Evolutionary conservation across 2,329 filamentous ascomycete genomes (phyloP).

Genomic region (Paraphaeosphaeria minitans): DNA sequence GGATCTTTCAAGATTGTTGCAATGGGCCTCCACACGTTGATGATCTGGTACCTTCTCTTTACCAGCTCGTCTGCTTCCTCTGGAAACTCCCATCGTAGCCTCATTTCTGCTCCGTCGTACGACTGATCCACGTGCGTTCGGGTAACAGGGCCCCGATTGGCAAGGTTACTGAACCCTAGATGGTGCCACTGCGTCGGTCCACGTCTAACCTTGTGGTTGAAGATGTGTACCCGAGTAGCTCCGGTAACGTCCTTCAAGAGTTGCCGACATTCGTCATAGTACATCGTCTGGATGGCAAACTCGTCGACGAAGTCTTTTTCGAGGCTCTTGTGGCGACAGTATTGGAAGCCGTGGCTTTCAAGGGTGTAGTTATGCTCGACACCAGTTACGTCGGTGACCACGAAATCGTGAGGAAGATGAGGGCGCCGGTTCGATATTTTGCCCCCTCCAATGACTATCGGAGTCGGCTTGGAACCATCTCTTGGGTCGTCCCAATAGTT

Average conservation of each 20-base stretch:
- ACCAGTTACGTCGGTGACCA: slow-evolving; percentile 27
- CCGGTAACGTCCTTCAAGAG: slow-evolving; percentile 57
- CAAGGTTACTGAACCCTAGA: slow-evolving; percentile 28
- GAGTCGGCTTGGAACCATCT: slow-evolving; percentile 27
- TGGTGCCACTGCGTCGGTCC: slow-evolving; percentile 41
- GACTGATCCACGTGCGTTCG: slow-evolving; percentile 59
- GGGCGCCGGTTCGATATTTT: slow-evolving; percentile 31
- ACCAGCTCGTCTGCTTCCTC: slow-evolving; percentile 26
- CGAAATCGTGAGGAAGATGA: slow-evolving; percentile 25
- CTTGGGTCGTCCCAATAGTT: slow-evolving; percentile 34
- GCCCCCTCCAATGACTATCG: slow-evolving; percentile 30
- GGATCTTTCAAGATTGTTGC: slow-evolving; percentile 34
- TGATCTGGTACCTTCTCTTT: slow-evolving; percentile 34
- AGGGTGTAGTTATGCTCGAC: slow-evolving; percentile 26
- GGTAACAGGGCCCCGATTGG: slow-evolving; percentile 51
- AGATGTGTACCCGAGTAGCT: slow-evolving; percentile 62
- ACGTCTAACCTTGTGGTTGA: slow-evolving; percentile 64
- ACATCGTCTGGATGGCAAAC: slow-evolving; percentile 17
- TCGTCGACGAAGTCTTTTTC: slow-evolving; percentile 30
- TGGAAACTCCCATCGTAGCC: slow-evolving; percentile 25
- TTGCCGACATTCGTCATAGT: slow-evolving; percentile 28
- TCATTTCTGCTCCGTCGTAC: slow-evolving; percentile 26
- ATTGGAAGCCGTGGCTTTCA: slow-evolving; percentile 31
- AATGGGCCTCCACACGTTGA: slow-evolving; percentile 39
- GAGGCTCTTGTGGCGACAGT: slow-evolving; percentile 19